Evolutionary conservation across 495 filamentous ascomycete species (phyloP).

Genomic region (Tuber umbilicatum): DNA sequence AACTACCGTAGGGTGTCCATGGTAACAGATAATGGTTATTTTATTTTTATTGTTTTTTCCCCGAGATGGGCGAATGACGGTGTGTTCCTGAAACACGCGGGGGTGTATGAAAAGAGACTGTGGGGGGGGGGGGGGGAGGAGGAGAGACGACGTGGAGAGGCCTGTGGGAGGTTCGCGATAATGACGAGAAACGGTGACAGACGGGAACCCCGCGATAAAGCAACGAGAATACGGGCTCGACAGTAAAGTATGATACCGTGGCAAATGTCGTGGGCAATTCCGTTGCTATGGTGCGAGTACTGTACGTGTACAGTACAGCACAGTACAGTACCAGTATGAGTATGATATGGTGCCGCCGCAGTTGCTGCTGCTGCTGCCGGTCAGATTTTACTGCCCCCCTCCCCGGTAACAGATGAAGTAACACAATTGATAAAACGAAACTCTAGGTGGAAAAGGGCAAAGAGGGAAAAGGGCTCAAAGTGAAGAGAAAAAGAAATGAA

Average conservation of each 20-base stretch:
- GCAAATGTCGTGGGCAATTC: background rate
- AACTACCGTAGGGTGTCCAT: slow-evolving; percentile 23
- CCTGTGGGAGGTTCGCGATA: slow-evolving; percentile 10
- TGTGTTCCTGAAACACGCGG: slow-evolving; percentile 18
- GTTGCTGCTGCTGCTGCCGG: background rate
- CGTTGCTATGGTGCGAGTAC: background rate
- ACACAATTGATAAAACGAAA: slow-evolving; percentile 12
- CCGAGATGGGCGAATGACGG: slow-evolving; percentile 15
- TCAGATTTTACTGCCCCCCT: background rate
- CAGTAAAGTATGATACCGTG: background rate
- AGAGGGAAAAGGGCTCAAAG: slow-evolving; percentile 1
- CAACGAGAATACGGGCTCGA: slow-evolving; percentile 12
- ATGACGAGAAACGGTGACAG: slow-evolving; percentile 26
- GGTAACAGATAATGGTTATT: background rate
- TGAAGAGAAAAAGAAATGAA: background rate
- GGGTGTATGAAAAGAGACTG: background rate
- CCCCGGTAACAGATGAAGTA: slow-evolving; percentile 6
- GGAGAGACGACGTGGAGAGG: background rate
- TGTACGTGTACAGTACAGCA: no score
- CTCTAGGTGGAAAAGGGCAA: slow-evolving; percentile 8
- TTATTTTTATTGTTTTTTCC: background rate
- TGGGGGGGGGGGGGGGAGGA: background rate
- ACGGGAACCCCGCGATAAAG: slow-evolving; percentile 21
- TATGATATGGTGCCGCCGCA: background rate
- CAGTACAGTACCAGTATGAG: no score